Percentiles rank a stretch among this genome's conserved stretches.
Evolutionary conservation across 1,284 basidiomycete species (phyloP).

Genomic region (Athelia sp.): DNA sequence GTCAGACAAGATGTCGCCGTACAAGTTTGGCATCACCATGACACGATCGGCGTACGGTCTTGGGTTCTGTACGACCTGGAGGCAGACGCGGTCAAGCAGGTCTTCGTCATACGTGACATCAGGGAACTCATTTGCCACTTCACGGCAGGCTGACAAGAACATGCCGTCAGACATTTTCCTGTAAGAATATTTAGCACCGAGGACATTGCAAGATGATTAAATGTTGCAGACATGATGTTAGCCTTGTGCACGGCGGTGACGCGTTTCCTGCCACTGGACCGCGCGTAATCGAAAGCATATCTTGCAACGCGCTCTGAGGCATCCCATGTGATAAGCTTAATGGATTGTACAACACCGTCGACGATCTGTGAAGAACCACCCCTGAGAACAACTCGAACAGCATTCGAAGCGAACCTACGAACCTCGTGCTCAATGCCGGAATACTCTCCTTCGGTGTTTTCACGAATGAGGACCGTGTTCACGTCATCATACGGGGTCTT

Average conservation of each 20-base stretch:
- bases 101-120: slow-evolving; percentile 96
- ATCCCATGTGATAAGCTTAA: slow-evolving; percentile 99
- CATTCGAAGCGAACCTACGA: no score
- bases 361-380: no score
- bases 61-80: slow-evolving; percentile 93
- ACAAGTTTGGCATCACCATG: slow-evolving; percentile 99
- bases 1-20: slow-evolving; percentile 97
- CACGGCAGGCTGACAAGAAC: slow-evolving; percentile 97
- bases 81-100: slow-evolving; percentile 93
- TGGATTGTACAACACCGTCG: slow-evolving; percentile 98
- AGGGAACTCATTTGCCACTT: slow-evolving; percentile 96
- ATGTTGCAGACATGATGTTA: slow-evolving; percentile 82
- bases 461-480: slow-evolving; percentile 96
- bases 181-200: slow-evolving; percentile 1
- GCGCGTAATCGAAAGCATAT: slow-evolving; percentile 98
- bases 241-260: slow-evolving; percentile 99
- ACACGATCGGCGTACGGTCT: slow-evolving; percentile 93
- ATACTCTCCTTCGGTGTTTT: slow-evolving; percentile 99
- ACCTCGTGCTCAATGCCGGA: slow-evolving; percentile 99
- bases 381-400: no score
- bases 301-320: slow-evolving; percentile 98
- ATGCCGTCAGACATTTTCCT: slow-evolving; percentile 99
- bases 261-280: slow-evolving; percentile 81
- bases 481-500: slow-evolving; percentile 99
- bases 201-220: slow-evolving; percentile 6